phyloP scores from a whole-genome alignment of 768 basidiomycete genomes.

The Boletellus emodensis region DNA sequence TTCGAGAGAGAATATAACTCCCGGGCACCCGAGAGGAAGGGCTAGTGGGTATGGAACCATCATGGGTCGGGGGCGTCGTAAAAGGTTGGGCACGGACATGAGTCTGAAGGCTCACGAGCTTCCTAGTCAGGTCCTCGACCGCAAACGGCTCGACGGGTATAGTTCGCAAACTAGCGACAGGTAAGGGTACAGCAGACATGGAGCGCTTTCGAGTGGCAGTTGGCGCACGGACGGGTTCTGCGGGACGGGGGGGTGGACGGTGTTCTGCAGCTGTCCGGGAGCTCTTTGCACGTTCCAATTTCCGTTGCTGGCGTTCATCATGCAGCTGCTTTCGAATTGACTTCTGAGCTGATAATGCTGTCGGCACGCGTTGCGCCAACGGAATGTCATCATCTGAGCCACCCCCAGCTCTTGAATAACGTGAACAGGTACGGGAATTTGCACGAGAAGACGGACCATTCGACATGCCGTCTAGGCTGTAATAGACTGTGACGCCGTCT shows the following conservation, averaged over 20 bases:
- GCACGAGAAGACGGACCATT: conserved; percentile 20
- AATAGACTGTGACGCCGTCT: conserved; percentile 39
- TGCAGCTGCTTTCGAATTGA: conserved; percentile 70
- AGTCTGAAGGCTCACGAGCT: conserved; percentile 50
- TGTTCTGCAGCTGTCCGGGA: conserved; percentile 19
- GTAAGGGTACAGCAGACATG: conserved; percentile 23
- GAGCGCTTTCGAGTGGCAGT: conserved; percentile 35
- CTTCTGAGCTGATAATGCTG: conserved; percentile 77
- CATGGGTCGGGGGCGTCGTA: conserved; percentile 6
- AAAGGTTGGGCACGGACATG: conserved; percentile 15
- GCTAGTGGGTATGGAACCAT: conserved; percentile 8
- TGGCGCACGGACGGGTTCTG: conserved; percentile 23
- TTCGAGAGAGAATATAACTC: conserved; percentile 17
- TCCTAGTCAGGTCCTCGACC: conserved; percentile 55
- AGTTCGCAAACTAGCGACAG: conserved; percentile 28
- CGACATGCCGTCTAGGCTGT: conserved; percentile 38
- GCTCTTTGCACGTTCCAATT: conserved; percentile 41
- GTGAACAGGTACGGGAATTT: conserved; percentile 22
- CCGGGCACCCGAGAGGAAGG: conserved; percentile 10
- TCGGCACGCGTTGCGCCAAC: conserved; percentile 77
- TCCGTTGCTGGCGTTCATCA: conserved; percentile 61
- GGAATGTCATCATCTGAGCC: conserved; percentile 77
- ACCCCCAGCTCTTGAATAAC: conserved; percentile 20
- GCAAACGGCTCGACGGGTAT: conserved; percentile 40
- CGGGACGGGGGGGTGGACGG: conserved; percentile 14